A percentile compares a stretch with the other conserved stretches of the same genome.
phyloP scores from a whole-genome alignment of 75 land plant genomes.

The Chamaecyparis obtusa region DNA sequence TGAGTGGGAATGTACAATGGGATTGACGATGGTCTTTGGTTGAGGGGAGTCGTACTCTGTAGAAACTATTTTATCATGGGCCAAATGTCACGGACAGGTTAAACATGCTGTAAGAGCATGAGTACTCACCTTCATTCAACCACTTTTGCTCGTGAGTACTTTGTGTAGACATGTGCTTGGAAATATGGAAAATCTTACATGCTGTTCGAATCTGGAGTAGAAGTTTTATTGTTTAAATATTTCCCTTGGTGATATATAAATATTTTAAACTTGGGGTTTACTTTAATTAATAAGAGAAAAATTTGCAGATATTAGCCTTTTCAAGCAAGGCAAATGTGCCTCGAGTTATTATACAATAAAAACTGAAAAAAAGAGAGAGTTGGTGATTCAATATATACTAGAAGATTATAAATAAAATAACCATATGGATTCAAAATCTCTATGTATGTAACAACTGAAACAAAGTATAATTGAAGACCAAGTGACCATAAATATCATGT shows the following conservation, averaged over 20 bases:
- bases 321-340: too few species aligned
- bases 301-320: too few species aligned
- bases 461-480: too few species aligned
- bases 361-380: too few species aligned
- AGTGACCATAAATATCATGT: background rate
- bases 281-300: too few species aligned
- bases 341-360: too few species aligned
- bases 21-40: background rate
- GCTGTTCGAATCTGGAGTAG: background rate
- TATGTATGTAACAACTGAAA: background rate
- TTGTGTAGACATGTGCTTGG: background rate
- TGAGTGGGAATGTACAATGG: background rate
- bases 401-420: too few species aligned
- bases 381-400: too few species aligned
- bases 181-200: background rate
- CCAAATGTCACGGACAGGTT: background rate
- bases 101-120: background rate
- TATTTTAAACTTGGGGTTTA: background rate
- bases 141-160: background rate
- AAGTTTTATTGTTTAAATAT: background rate
- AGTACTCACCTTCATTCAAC: background rate
- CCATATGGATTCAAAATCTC: background rate
- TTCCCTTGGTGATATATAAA: background rate
- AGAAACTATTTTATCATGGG: background rate
- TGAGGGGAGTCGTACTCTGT: background rate